Conservation (phyloP, 176 grass and related monocot genomes). For the Poa annua region DNA sequence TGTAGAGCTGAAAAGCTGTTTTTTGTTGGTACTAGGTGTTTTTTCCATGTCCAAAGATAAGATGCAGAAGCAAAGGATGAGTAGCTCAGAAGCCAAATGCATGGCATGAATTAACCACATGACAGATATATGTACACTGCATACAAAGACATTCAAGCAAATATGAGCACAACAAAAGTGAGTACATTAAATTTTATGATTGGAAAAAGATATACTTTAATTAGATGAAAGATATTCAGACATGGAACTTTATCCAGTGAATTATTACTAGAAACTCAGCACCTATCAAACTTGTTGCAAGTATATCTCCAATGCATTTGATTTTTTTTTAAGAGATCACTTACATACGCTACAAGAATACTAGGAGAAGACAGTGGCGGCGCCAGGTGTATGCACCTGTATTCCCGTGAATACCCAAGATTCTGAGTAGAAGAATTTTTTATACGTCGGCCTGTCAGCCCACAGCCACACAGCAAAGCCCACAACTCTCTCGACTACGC, state of each 20-base stretch:
- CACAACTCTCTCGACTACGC: too few species aligned
- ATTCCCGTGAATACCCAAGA: too few species aligned
- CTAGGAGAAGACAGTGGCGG: neutral
- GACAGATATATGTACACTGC: neutral
- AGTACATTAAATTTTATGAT: neutral
- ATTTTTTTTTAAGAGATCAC: constrained; percentile 4
- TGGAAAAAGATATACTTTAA: neutral
- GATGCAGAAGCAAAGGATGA: neutral
- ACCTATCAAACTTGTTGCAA: constrained; percentile 27
- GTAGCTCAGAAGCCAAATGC: neutral
- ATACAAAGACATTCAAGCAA: neutral
- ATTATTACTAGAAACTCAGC: constrained; percentile 1
- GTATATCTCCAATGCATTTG: neutral
- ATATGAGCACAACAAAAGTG: neutral
- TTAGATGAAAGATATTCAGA: constrained; percentile 19
- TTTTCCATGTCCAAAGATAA: neutral
- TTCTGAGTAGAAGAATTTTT: too few species aligned
- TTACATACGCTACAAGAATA: constrained; percentile 17
- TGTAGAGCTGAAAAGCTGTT: constrained; percentile 10
- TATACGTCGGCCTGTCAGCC: too few species aligned
- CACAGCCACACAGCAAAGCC: too few species aligned
- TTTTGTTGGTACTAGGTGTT: constrained; percentile 26
- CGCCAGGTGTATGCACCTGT: too few species aligned
- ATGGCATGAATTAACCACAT: neutral
- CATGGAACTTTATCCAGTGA: constrained; percentile 2